A percentile compares a stretch with the other conserved stretches of the same genome.
Evolutionary conservation across 805 yeast genomes (phyloP).

Genomic region (Vanderwaltozyma verrucispora): DNA sequence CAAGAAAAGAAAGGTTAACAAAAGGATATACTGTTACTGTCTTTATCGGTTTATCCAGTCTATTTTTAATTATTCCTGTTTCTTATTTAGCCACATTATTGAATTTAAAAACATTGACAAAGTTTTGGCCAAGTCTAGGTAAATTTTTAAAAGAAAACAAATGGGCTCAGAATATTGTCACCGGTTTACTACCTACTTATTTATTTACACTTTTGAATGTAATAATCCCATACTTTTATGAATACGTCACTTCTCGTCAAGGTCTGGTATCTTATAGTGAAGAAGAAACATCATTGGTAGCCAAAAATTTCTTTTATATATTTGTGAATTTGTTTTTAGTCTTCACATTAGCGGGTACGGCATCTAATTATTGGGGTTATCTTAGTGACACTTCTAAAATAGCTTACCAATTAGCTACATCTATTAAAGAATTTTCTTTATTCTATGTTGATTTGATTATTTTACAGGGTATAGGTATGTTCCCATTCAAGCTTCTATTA

Average conservation of each 20-base stretch:
- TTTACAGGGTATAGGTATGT: slow-evolving; percentile 77
- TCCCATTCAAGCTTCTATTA: slow-evolving; percentile 77
- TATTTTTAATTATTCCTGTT: slow-evolving; percentile 73
- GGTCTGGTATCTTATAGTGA: slow-evolving; percentile 90
- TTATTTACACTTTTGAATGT: slow-evolving; percentile 77
- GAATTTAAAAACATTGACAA: slow-evolving; percentile 65
- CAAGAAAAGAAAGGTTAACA: slow-evolving; percentile 58
- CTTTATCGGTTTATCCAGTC: slow-evolving; percentile 41
- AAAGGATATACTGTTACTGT: slow-evolving; percentile 36
- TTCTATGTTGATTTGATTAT: slow-evolving; percentile 85
- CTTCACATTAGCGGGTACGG: slow-evolving; percentile 90
- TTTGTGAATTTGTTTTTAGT: slow-evolving; percentile 90
- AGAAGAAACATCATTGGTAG: slow-evolving; percentile 79
- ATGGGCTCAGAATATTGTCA: slow-evolving; percentile 70
- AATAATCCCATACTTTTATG: slow-evolving; percentile 75
- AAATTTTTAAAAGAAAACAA: slow-evolving; percentile 48
- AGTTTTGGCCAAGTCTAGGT: slow-evolving; percentile 78
- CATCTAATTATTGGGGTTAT: slow-evolving; percentile 67
- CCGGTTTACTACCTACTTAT: slow-evolving; percentile 86
- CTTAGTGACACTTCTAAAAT: slow-evolving; percentile 82
- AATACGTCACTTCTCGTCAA: slow-evolving; percentile 71
- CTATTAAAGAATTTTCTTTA: slow-evolving; percentile 66
- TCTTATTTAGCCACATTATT: slow-evolving; percentile 74
- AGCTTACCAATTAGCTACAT: slow-evolving; percentile 77
- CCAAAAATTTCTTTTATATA: slow-evolving; percentile 88